Percentiles rank a stretch among this genome's conserved stretches.
Evolutionary conservation across 257 asterid species (phyloP).

Genomic region (Przewalskia tangutica): DNA sequence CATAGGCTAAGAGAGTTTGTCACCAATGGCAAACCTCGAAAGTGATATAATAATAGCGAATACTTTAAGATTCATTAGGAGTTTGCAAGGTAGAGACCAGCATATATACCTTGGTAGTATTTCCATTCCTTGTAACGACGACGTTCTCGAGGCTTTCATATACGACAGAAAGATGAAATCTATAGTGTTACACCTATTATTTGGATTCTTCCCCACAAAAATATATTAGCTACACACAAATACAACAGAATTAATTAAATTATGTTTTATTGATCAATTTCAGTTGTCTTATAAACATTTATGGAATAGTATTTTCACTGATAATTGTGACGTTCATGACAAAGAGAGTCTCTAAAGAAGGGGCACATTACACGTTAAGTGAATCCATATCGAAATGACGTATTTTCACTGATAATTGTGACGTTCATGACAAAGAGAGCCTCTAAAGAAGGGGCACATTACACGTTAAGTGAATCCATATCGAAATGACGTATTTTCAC

Average conservation of each 20-base stretch:
- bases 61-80: background rate
- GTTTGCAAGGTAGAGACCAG: background rate
- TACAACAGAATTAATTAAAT: background rate
- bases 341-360: no score
- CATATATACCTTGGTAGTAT: background rate
- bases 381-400: no score
- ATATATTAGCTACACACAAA: background rate
- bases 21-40: background rate
- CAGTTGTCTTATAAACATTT: background rate
- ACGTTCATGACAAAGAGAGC: no score
- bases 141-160: background rate
- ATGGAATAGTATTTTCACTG: background rate
- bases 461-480: no score
- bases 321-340: no score
- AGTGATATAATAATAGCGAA: background rate
- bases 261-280: background rate
- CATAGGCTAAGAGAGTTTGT: background rate
- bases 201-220: no score
- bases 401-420: no score
- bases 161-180: background rate
- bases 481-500: no score
- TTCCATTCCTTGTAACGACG: background rate
- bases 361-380: no score
- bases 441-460: no score
- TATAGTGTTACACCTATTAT: background rate